Percentiles rank a stretch among this genome's conserved stretches.
These are phyloP conservation scores for Boletus rubroflammeus DNA, from an alignment of 768 basidiomycete genomes.

Conservation along the genomic window DNA sequence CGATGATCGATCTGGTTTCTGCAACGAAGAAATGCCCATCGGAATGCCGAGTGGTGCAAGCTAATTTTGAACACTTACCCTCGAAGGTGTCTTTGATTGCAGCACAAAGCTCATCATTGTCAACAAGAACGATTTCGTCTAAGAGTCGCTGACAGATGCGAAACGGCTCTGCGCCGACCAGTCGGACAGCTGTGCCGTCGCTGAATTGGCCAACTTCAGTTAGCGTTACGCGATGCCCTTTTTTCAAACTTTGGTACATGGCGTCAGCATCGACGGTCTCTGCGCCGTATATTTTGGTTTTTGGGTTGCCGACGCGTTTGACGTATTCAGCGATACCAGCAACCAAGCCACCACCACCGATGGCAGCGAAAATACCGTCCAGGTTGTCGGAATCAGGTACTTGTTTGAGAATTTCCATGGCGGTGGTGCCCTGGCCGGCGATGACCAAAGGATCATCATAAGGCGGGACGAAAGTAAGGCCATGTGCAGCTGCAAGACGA, in stretches of 20 bases:
- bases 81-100: slow-evolving; percentile 99
- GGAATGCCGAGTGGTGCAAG: background rate
- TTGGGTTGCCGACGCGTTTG: slow-evolving; percentile 85
- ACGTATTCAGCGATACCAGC: slow-evolving; percentile 91
- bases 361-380: slow-evolving; percentile 83
- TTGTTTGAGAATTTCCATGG: slow-evolving; percentile 94
- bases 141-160: slow-evolving; percentile 83
- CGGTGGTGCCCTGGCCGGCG: slow-evolving; percentile 94
- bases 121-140: slow-evolving; percentile 78
- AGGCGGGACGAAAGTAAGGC: slow-evolving; percentile 89
- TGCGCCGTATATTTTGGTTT: slow-evolving; percentile 80
- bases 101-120: slow-evolving; percentile 97
- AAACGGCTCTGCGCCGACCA: slow-evolving; percentile 94
- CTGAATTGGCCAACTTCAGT: slow-evolving; percentile 93
- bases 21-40: background rate
- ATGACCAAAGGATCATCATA: slow-evolving; percentile 97
- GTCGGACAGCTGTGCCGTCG: slow-evolving; percentile 95
- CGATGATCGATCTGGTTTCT: slow-evolving; percentile 93
- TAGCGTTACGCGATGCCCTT: slow-evolving; percentile 79
- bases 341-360: slow-evolving; percentile 92
- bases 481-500: slow-evolving; percentile 70
- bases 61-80: slow-evolving; percentile 45
- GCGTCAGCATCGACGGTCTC: slow-evolving; percentile 96
- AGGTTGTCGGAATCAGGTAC: slow-evolving; percentile 67
- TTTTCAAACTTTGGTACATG: slow-evolving; percentile 78